Percentiles rank a stretch among this genome's conserved stretches.
Conservation (phyloP, 1,284 basidiomycete species). For the Pterulicium gracile region DNA sequence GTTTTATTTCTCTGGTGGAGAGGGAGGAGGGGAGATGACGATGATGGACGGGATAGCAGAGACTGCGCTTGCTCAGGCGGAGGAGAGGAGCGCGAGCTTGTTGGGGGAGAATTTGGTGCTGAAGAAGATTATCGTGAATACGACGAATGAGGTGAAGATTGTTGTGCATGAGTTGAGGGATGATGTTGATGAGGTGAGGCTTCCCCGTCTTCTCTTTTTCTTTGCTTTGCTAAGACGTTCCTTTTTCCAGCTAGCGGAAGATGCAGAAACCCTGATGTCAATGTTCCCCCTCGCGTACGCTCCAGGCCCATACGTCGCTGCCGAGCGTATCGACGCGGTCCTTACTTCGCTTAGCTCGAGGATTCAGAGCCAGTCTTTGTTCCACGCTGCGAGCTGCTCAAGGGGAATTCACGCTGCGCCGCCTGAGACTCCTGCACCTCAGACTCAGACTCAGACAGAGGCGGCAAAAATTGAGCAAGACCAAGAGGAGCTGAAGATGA, state of each 20-base stretch:
- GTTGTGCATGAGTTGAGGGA: constrained; percentile 35
- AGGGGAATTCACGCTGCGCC: background rate
- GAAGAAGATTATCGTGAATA: constrained; percentile 54
- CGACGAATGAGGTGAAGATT: constrained; percentile 60
- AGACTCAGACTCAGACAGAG: background rate
- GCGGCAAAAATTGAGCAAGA: background rate
- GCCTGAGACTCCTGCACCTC: too few species aligned
- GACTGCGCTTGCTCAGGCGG: constrained; percentile 63
- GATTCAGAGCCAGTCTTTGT: background rate
- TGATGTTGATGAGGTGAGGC: constrained; percentile 33
- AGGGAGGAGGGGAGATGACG: background rate
- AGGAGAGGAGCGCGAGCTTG: constrained; percentile 54
- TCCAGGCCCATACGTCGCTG: background rate
- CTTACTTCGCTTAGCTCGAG: background rate
- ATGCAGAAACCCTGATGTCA: background rate
- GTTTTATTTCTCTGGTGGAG: background rate
- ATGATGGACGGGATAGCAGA: constrained; percentile 25
- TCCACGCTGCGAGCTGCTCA: background rate
- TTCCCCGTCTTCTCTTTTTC: constrained; percentile 3
- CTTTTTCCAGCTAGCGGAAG: background rate
- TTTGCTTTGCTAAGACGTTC: background rate
- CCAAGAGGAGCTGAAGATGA: background rate
- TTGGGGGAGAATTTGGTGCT: constrained; percentile 64
- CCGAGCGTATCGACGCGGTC: background rate
- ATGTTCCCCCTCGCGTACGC: background rate